A percentile compares a stretch with the other conserved stretches of the same genome.
phyloP scores from a whole-genome alignment of 768 basidiomycete species.

The Solioccasus polychromus region DNA sequence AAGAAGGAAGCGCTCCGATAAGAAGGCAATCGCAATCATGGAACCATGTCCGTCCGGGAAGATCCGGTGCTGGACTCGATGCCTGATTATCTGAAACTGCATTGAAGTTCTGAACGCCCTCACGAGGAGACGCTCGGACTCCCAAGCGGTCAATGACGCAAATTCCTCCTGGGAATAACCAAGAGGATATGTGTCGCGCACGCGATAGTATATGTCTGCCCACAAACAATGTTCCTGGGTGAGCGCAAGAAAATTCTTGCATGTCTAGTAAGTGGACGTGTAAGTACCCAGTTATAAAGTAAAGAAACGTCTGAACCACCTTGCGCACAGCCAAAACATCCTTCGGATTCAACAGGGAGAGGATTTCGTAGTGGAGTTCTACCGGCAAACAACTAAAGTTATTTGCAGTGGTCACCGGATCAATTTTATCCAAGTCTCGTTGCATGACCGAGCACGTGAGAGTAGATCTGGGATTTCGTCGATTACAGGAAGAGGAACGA shows the following conservation, averaged over 20 bases:
- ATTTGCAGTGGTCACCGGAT: too few relatives aligned
- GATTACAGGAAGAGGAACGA: too few relatives aligned
- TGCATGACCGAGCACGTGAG: too few relatives aligned
- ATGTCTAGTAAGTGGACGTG: conserved; percentile 8
- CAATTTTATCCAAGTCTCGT: too few relatives aligned
- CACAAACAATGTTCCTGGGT: conserved; percentile 3
- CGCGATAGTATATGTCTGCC: background rate
- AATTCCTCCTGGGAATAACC: conserved; percentile 7
- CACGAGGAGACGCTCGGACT: conserved; percentile 8
- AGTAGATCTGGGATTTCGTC: too few relatives aligned
- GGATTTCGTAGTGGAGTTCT: conserved; percentile 5
- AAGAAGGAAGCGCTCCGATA: conserved; percentile 12
- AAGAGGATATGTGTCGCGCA: conserved; percentile 3
- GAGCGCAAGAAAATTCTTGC: conserved; percentile 6
- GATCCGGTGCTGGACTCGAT: background rate
- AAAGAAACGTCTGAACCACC: background rate
- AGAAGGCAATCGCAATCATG: background rate
- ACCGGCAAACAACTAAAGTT: conserved; percentile 1
- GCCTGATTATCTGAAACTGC: background rate
- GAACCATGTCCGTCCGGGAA: background rate
- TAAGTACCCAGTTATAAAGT: background rate
- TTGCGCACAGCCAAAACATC: conserved; percentile 7
- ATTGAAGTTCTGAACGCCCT: conserved; percentile 4
- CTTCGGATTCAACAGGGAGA: conserved; percentile 2
- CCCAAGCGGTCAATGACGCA: background rate